Evolutionary conservation across 2,329 filamentous ascomycete species (phyloP), one percentile per base, ranked within the genome.

Genomic region (Ceratocystis huliohia): DNA sequence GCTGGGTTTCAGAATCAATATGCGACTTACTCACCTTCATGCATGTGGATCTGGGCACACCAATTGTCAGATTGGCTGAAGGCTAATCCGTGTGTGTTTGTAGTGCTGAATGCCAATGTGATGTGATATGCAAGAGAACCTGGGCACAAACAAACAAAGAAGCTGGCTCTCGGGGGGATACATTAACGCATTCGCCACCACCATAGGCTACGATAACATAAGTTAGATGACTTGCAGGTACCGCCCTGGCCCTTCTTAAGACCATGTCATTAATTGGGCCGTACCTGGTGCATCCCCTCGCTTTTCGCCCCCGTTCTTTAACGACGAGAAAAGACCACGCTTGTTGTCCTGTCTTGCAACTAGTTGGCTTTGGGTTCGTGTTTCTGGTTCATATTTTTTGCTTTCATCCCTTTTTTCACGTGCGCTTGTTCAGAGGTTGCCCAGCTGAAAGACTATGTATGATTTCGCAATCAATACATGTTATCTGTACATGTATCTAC

Each of bases 1-100:
- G 22, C 22, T 57, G 53, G 28, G 53, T 57, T 57, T 57, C 53
- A 57, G 28, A 57, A 25, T 22, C n/a, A n/a, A 22, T 53, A 57
- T 30, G 48, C 7, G 46, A 48, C 46, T 17, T 22, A 22, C 46
- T 50, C 2, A 30, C 1, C 22, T 57, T 22, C 53, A 57, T 20
- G 50, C 22, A 56, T 53, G 48, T 53, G n/a, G 5, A 53, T 7
- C 17, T 57, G 53, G 15, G 25, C 10, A 17, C 30, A 28, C 33
- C 8, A 30, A 15, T 56, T 30, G 53, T 33, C 28, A 30, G 53
- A 22, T 15, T 56, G 20, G 2, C 1, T 15, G 50, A 28, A 20
- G 25, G 25, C 20, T 25, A 8, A 56, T 6, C 8, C 20, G 37
- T 41, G 37, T 41, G 13, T 15, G 37, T 41, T 15, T 41, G 37